Percentiles rank a stretch among this genome's conserved stretches.
Evolutionary conservation across 192 early-diverging fungal genomes (phyloP).

Genomic region (Coemansia sp.): DNA sequence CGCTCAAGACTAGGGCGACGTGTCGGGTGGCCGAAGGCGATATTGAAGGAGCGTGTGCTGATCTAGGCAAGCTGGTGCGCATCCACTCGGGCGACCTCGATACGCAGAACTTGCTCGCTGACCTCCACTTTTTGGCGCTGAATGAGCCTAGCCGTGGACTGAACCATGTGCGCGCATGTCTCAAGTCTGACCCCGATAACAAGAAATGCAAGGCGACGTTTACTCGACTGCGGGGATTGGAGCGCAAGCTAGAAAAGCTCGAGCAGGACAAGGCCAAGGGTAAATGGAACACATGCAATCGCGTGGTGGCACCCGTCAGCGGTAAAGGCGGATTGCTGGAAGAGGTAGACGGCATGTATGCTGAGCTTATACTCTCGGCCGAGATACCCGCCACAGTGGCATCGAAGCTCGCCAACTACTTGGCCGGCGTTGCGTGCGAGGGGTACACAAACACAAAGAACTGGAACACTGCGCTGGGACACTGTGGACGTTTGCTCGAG

Average conservation of each 20-base stretch:
- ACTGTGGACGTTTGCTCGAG: conserved; percentile 73
- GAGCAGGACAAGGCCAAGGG: conserved; percentile 59
- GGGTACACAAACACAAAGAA: conserved; percentile 57
- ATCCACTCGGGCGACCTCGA: conserved; percentile 70
- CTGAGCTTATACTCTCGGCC: conserved; percentile 27
- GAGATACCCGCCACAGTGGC: conserved; percentile 28
- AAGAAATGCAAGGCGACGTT: conserved; percentile 83
- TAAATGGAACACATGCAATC: conserved; percentile 63
- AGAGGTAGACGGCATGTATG: conserved; percentile 41
- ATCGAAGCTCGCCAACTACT: conserved; percentile 40
- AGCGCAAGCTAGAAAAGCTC: conserved; percentile 71
- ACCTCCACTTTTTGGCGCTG: conserved; percentile 70
- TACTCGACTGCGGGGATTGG: conserved; percentile 71
- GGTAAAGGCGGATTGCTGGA: conserved; percentile 45
- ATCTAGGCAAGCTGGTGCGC: conserved; percentile 76
- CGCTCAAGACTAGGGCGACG: conserved; percentile 71
- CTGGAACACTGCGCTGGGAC: conserved; percentile 60
- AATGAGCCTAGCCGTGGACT: conserved; percentile 76
- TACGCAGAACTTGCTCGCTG: conserved; percentile 66
- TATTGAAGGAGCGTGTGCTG: conserved; percentile 84
- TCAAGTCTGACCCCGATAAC: conserved; percentile 91
- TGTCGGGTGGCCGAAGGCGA: conserved; percentile 76
- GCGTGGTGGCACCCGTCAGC: conserved; percentile 36
- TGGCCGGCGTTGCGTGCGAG: conserved; percentile 50
- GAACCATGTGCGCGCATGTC: conserved; percentile 79